Percentiles rank a stretch among this genome's conserved stretches.
These are phyloP conservation scores for Benincasa hispida DNA, from an alignment of 306 rosid species.

Conservation along the genomic window DNA sequence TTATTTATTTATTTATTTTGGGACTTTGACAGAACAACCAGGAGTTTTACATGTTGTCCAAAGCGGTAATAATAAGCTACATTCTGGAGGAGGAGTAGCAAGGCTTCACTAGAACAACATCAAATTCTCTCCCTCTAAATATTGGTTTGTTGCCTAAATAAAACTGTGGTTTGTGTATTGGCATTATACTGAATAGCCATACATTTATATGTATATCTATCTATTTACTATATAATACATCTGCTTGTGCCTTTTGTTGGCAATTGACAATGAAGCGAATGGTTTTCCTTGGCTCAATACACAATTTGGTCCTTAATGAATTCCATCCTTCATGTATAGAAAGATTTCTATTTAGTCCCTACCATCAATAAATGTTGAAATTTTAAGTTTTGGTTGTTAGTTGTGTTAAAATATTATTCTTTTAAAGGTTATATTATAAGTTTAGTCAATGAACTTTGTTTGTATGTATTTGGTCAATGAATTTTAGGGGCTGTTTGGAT, in stretches of 20 bases:
- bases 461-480: no score
- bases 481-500: no score
- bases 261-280: neutral
- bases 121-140: neutral
- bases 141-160: neutral
- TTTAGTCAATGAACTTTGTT: no score
- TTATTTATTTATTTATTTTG: neutral
- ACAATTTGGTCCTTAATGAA: neutral
- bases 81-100: neutral
- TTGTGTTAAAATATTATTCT: neutral
- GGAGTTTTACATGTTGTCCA: slow-evolving; percentile 5
- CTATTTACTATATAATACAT: neutral
- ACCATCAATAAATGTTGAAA: neutral
- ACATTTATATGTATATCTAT: neutral
- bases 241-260: neutral
- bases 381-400: no score
- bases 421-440: no score
- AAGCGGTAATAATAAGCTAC: neutral
- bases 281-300: neutral
- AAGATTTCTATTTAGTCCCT: neutral
- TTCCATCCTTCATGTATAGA: neutral
- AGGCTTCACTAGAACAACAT: slow-evolving; percentile 3
- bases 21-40: neutral
- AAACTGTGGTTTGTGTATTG: neutral
- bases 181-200: neutral